Conservation (phyloP, 768 basidiomycete species). For the Peribolospora kevripleyi region DNA sequence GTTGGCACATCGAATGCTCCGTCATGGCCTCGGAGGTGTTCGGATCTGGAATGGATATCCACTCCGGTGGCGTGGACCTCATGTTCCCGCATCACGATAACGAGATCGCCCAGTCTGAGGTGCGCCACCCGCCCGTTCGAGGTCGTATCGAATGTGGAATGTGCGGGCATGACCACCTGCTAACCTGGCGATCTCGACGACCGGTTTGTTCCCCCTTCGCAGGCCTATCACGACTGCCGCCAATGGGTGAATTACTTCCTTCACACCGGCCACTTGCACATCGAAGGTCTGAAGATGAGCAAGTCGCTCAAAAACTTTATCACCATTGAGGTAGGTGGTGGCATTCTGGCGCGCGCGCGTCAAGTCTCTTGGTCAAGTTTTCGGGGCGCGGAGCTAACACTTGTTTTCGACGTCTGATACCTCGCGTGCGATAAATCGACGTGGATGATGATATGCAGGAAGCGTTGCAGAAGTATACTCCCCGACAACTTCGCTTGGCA, state of each 20-base stretch:
- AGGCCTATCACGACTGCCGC: slow-evolving; percentile 80
- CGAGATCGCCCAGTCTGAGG: slow-evolving; percentile 93
- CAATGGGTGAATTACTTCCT: slow-evolving; percentile 98
- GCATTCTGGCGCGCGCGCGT: slow-evolving; percentile 12
- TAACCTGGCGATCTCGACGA: not conserved
- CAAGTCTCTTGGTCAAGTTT: slow-evolving; percentile 1
- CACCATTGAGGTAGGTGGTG: slow-evolving; percentile 35
- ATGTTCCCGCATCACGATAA: slow-evolving; percentile 99
- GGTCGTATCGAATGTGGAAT: not conserved
- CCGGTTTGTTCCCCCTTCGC: not conserved
- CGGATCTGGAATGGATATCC: slow-evolving; percentile 83
- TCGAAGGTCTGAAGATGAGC: slow-evolving; percentile 97
- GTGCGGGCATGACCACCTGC: not conserved
- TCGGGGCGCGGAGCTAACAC: not conserved
- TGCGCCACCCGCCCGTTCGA: slow-evolving; percentile 6
- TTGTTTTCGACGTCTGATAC: not conserved
- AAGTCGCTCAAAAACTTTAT: slow-evolving; percentile 98
- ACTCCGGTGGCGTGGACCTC: slow-evolving; percentile 87
- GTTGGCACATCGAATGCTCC: slow-evolving; percentile 98
- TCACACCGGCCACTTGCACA: slow-evolving; percentile 93
- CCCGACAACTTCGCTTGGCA: slow-evolving; percentile 70
- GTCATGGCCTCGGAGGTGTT: slow-evolving; percentile 88
- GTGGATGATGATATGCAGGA: slow-evolving; percentile 29
- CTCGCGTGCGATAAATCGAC: slow-evolving; percentile 1
- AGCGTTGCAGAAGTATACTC: slow-evolving; percentile 53